A percentile compares a stretch with the other conserved stretches of the same genome.
These are phyloP conservation scores for Coemansia sp. DNA, from an alignment of 192 early-diverging fungal species.

Conservation along the genomic window DNA sequence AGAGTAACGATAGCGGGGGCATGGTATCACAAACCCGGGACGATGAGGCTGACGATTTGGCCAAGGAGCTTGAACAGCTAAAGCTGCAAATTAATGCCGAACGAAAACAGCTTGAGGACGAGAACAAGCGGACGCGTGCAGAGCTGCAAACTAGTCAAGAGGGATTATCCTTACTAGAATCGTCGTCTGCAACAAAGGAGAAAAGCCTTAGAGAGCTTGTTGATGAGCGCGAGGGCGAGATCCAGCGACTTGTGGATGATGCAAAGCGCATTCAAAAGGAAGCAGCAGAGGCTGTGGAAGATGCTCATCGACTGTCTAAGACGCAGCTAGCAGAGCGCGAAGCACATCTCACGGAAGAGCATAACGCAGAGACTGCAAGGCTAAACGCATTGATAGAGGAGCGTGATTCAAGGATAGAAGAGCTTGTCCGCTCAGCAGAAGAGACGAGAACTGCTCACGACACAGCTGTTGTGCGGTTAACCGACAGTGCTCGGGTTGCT, in stretches of 20 bases:
- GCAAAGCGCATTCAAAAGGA: background rate
- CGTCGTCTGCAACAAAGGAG: constrained; percentile 7
- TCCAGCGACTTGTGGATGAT: constrained; percentile 10
- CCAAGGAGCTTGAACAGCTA: constrained; percentile 41
- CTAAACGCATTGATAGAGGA: background rate
- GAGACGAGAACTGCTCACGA: background rate
- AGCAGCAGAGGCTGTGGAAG: background rate
- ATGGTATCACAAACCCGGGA: constrained; percentile 2
- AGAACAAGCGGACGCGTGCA: constrained; percentile 26
- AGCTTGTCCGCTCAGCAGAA: constrained; percentile 1
- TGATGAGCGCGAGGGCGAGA: constrained; percentile 4
- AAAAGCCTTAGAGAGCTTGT: constrained; percentile 8
- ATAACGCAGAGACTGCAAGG: background rate
- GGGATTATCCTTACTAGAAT: constrained; percentile 8
- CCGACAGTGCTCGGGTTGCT: constrained; percentile 6
- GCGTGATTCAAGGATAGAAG: constrained; percentile 4
- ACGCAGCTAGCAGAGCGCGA: constrained; percentile 14
- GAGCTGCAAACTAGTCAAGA: constrained; percentile 22
- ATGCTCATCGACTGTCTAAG: background rate
- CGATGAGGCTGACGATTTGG: constrained; percentile 33
- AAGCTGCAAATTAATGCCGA: constrained; percentile 40
- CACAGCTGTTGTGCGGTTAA: background rate
- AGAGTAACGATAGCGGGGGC: background rate
- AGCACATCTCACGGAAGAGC: background rate
- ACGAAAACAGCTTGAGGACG: constrained; percentile 38